Base-by-base conservation (phyloP, 2,329 filamentous ascomycete species). In the Sporothrix protearum region DNA sequence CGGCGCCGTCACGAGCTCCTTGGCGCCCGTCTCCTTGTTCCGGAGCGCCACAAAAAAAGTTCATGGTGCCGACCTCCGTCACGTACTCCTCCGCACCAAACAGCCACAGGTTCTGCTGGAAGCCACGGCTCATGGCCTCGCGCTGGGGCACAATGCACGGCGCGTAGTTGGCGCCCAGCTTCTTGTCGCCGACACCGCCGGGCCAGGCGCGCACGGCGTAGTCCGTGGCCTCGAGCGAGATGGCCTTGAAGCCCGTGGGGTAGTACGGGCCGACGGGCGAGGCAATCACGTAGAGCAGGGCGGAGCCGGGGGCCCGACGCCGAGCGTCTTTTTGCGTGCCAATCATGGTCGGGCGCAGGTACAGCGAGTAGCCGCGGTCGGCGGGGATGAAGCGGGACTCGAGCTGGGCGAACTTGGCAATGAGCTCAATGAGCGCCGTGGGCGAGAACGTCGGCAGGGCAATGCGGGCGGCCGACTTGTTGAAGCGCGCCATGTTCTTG, bases 1-100 rank as follows among this genome's bases (percentile, higher is more conserved):
- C 30, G 96, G 96, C 49, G 95, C 93, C n/a, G 96, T 99, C 77
- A 97, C 81, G 69, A 99, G 88, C 84, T 97, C 94, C 79, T 94
- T 95, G 83, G 94, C 88, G 8, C 95, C 96, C 14, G 93, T 96
- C 80, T 92, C 86, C 85, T 92, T 92, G 84, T 96, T 89, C 83
- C 89, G 89, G 77, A 98, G 83, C 55, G 92, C 94, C 42, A 91
- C 91, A 78, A 98, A 99, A 99, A 80, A 99, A 89, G 83, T 99
- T 99, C 96, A 99, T 99, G 72, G 96, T 98, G 78, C 96, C 96
- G 71, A 97, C 96, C 82, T 99, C 96, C 63, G 96, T 99, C 72
- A 98, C 91, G 78, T 91, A 97, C 81, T 98, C 93, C 81, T 98
- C 93, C 78, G 96, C 91, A 57, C 94, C 94, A 79, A 98, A 99